Evolutionary conservation across 257 asterid genomes (phyloP).

Genomic region (Solanum chmielewskii): DNA sequence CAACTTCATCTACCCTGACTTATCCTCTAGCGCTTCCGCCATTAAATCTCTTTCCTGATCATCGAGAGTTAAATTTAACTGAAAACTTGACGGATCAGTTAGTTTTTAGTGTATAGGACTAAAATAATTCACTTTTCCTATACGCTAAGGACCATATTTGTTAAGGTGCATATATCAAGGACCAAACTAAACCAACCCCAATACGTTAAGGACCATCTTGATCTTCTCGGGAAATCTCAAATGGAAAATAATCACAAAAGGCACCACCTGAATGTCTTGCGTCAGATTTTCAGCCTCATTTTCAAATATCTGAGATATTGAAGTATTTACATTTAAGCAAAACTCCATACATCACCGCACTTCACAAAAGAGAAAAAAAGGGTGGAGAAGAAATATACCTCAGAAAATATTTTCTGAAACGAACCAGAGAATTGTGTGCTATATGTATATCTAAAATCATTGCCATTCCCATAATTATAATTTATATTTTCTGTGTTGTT

Average conservation of each 20-base stretch:
- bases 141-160: background rate
- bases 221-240: background rate
- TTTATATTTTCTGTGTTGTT: slow-evolving; percentile 14
- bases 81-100: background rate
- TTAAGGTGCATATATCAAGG: background rate
- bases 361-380: background rate
- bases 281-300: slow-evolving; percentile 35
- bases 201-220: background rate
- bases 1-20: background rate
- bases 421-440: slow-evolving; percentile 65
- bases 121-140: background rate
- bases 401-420: slow-evolving; percentile 72
- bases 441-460: slow-evolving; percentile 32
- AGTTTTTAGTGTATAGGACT: background rate
- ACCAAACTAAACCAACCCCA: background rate
- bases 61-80: background rate
- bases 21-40: background rate
- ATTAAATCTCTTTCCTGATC: background rate
- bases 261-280: slow-evolving; percentile 57
- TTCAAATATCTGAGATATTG: slow-evolving; percentile 62
- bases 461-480: slow-evolving; percentile 5
- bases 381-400: slow-evolving; percentile 37
- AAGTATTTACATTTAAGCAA: background rate
- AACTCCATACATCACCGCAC: background rate
- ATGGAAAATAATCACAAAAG: background rate